These are phyloP conservation scores for Backusella australiensis DNA, from an alignment of 192 early-diverging fungal species.

Conservation along the genomic window DNA sequence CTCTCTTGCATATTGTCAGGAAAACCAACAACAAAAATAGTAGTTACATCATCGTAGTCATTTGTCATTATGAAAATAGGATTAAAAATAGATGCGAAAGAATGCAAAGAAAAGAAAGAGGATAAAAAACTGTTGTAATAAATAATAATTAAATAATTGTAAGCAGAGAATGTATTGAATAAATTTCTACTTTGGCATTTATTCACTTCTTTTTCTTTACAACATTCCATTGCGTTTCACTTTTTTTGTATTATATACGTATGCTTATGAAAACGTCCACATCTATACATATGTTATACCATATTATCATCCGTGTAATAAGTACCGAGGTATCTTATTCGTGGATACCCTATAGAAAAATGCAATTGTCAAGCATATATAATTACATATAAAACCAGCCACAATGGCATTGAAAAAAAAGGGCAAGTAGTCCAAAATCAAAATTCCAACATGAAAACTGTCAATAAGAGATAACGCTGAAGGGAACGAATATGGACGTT, in stretches of 20 bases:
- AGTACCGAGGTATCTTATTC: not conserved
- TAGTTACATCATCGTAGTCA: conserved; percentile 85
- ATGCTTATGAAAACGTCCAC: not conserved
- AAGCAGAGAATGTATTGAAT: conserved; percentile 17
- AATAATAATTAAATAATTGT: conserved; percentile 10
- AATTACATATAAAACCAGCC: not conserved
- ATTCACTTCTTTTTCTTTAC: not conserved
- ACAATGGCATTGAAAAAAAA: not conserved
- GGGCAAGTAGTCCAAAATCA: not conserved
- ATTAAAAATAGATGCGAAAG: not conserved
- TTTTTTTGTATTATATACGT: not conserved
- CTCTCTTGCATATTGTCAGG: conserved; percentile 99
- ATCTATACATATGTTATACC: not conserved
- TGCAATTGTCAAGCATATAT: not conserved
- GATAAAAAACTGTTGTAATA: conserved; percentile 13
- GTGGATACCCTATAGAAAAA: not conserved
- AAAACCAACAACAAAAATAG: conserved; percentile 99
- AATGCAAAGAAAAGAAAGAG: not conserved
- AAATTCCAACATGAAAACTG: not conserved
- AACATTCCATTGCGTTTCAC: not conserved
- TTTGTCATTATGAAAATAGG: not conserved
- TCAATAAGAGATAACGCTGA: not conserved
- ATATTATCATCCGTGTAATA: not conserved
- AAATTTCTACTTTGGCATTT: conserved; percentile 9
- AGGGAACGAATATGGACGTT: not conserved